Evolutionary conservation across 345 rosid genomes (phyloP).

Genomic region (Isatis tinctoria): DNA sequence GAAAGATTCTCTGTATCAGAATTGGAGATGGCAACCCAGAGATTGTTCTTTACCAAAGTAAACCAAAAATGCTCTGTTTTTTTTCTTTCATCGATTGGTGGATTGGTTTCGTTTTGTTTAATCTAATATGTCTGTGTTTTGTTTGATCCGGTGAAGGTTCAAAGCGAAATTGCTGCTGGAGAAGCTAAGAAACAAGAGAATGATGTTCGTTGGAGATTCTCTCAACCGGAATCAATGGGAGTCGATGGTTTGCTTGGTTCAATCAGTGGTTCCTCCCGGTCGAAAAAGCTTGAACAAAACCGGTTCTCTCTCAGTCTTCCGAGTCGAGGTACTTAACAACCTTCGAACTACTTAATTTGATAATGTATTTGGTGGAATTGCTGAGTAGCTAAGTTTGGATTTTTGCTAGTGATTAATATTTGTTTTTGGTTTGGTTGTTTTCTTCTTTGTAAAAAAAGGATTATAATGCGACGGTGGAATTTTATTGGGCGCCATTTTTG

Average conservation of each 20-base stretch:
- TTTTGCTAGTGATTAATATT: neutral
- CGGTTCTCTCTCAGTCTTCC: slow-evolving; percentile 70
- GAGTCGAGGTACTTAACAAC: slow-evolving; percentile 50
- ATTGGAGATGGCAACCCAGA: slow-evolving; percentile 96
- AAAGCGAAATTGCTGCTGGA: slow-evolving; percentile 63
- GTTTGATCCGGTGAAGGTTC: slow-evolving; percentile 44
- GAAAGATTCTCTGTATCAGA: slow-evolving; percentile 72
- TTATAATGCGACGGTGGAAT: slow-evolving; percentile 90
- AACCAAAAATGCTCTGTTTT: slow-evolving; percentile 9
- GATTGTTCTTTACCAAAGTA: slow-evolving; percentile 85
- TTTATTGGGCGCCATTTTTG: slow-evolving; percentile 96
- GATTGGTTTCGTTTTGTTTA: neutral
- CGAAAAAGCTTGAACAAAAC: slow-evolving; percentile 66
- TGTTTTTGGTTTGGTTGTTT: neutral
- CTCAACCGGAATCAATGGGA: slow-evolving; percentile 97
- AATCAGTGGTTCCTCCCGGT: slow-evolving; percentile 64
- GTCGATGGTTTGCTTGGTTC: slow-evolving; percentile 92
- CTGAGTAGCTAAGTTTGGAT: slow-evolving; percentile 9
- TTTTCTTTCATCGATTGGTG: neutral
- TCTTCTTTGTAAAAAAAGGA: slow-evolving; percentile 36
- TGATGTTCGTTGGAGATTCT: slow-evolving; percentile 96
- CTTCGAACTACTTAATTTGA: neutral
- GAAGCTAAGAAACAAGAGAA: slow-evolving; percentile 85
- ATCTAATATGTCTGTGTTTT: neutral
- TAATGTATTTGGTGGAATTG: slow-evolving; percentile 5